Evolutionary conservation across 2,329 filamentous ascomycete genomes (phyloP), one percentile per base, ranked within the genome.

Genomic region (Diaporthe helianthi): DNA sequence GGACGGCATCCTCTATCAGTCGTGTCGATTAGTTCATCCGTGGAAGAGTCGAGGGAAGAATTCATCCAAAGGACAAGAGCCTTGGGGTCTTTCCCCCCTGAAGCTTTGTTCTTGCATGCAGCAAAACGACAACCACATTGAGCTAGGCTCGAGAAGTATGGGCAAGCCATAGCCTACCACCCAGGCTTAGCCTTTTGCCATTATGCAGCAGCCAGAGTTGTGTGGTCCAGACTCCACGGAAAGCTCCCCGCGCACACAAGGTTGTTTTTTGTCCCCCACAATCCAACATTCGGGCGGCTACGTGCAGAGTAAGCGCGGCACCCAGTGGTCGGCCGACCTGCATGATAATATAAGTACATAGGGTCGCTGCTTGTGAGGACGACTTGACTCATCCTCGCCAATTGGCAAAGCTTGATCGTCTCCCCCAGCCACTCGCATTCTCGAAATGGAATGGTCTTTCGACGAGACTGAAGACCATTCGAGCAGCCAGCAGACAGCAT

Each of bases 131-230:
- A 47, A 31, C 55, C 55, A 46, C 26, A 44, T 31, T 22, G 19
- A 61, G 38, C 38, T 61, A 61, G 55, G 46, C 55, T 61, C 38
- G 26, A 47, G 24, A 17, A 24, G 22, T 26, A 26, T 24, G 64
- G 64, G 24, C 22, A 38, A 49, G 15, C 46, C 51, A 31, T 33
- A 49, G 64, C n/a, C 64, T 55, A 58, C 64, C 41, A 17, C 17
- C 7, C 7, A 10, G 41, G 17, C 29, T 49, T 67, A 38, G 52
- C 19, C 15, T 36, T 44, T 44, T 29, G 26, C 44, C n/a, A 49
- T 66, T 3, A 64, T 65, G 41, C 55, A 64, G n/a, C n/a, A 33
- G 65, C 55, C 41, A 70, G 54, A 36, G 38, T 58, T 52, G 55
- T 60, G 51, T 51, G 24, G 31, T 54, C 55, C n/a, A n/a, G n/a